Evolutionary conservation across 768 basidiomycete genomes (phyloP).

Genomic region (Lactarius hatsudake): DNA sequence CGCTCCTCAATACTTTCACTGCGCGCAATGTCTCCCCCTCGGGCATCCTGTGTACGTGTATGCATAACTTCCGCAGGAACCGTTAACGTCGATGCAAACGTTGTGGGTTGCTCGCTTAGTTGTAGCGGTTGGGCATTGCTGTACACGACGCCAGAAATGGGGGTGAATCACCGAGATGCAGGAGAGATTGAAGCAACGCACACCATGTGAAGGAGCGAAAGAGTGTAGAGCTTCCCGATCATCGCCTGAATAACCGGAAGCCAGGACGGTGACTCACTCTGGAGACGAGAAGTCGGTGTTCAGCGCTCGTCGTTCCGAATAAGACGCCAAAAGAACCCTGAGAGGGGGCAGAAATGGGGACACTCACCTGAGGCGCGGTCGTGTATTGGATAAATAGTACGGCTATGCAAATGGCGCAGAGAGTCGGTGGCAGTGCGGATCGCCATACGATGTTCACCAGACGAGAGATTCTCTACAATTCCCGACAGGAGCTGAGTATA

Average conservation of each 20-base stretch:
- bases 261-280: constrained; percentile 7
- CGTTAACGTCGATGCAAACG: constrained; percentile 5
- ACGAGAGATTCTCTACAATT: neutral
- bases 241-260: neutral
- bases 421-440: constrained; percentile 17
- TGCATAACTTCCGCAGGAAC: neutral
- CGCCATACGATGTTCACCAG: constrained; percentile 11
- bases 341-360: neutral
- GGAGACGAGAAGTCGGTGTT: neutral
- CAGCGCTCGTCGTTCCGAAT: neutral
- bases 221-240: constrained; percentile 21
- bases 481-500: neutral
- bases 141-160: neutral
- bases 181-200: neutral
- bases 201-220: constrained; percentile 15
- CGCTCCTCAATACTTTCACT: neutral
- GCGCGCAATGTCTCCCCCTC: neutral
- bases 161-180: neutral
- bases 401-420: constrained; percentile 4
- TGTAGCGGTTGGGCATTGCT: neutral
- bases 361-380: neutral
- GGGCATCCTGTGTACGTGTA: neutral
- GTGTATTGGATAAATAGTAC: neutral
- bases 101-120: neutral
- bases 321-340: neutral